phyloP scores from a whole-genome alignment of 140 eudicot species.

The Senecio squalidus region DNA sequence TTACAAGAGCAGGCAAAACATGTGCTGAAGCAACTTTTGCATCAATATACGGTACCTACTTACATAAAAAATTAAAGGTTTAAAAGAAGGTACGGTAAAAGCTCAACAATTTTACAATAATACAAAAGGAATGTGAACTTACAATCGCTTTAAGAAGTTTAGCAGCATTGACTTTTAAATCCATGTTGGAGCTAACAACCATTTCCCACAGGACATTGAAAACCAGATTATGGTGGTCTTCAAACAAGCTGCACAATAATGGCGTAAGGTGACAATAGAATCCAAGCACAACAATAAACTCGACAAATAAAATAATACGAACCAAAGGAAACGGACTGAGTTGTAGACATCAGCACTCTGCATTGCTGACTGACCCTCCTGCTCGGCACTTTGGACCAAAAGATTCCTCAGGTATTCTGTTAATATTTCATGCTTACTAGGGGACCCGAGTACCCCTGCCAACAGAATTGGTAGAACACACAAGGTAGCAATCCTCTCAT shows the following conservation, averaged over 20 bases:
- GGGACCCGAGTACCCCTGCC: slow-evolving; percentile 83
- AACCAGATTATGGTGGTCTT: slow-evolving; percentile 76
- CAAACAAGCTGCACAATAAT: slow-evolving; percentile 59
- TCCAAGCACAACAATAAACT: background rate
- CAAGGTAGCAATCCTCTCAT: slow-evolving; percentile 72
- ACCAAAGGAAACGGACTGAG: slow-evolving; percentile 95
- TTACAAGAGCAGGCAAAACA: slow-evolving; percentile 90
- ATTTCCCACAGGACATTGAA: slow-evolving; percentile 93
- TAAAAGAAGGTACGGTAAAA: background rate
- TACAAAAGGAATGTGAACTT: slow-evolving; percentile 26
- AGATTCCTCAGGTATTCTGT: slow-evolving; percentile 72
- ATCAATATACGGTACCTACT: slow-evolving; percentile 83
- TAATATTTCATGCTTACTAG: slow-evolving; percentile 67
- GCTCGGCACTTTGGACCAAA: slow-evolving; percentile 49
- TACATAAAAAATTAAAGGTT: background rate
- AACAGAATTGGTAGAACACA: slow-evolving; percentile 79
- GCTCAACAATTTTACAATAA: background rate
- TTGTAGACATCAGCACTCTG: slow-evolving; percentile 54
- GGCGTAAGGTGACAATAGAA: slow-evolving; percentile 8
- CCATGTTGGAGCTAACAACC: slow-evolving; percentile 85
- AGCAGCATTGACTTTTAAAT: slow-evolving; percentile 75
- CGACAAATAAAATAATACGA: slow-evolving; percentile 16
- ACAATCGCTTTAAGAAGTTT: slow-evolving; percentile 77
- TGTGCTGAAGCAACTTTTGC: slow-evolving; percentile 80
- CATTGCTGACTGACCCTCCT: slow-evolving; percentile 48